Evolutionary conservation across 257 asterid species (phyloP).

Genomic region (Scutellaria barbata): DNA sequence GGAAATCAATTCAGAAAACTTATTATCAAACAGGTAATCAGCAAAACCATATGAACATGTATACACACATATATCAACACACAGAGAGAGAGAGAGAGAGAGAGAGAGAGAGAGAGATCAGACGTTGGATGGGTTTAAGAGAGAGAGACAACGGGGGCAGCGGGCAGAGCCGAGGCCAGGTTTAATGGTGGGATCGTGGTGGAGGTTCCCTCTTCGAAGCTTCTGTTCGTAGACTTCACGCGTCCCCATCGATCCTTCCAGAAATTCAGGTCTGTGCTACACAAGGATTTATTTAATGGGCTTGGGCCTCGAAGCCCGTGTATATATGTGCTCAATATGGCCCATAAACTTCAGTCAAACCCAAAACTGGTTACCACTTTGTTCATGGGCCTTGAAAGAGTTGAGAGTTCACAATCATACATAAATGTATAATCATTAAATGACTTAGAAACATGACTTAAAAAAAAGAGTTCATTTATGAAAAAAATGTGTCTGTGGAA

Average conservation of each 20-base stretch:
- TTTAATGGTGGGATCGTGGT: conserved; percentile 74
- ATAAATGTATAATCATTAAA: too few species aligned
- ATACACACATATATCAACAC: neutral
- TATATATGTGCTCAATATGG: neutral
- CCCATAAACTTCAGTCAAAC: neutral
- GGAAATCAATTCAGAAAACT: neutral
- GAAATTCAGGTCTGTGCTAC: neutral
- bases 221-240: conserved; percentile 85
- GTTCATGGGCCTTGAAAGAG: too few species aligned
- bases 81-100: neutral
- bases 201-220: conserved; percentile 66
- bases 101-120: conserved; percentile 22
- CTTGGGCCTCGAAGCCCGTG: neutral
- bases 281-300: neutral
- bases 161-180: conserved; percentile 86
- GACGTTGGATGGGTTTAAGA: conserved; percentile 52
- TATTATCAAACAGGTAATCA: neutral
- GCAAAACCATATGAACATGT: neutral
- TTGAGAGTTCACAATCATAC: too few species aligned
- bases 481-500: too few species aligned
- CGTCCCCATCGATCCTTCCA: conserved; percentile 60
- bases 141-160: conserved; percentile 86
- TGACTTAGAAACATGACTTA: too few species aligned
- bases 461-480: too few species aligned
- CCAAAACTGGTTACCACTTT: neutral